Percentiles rank a stretch among this genome's conserved stretches.
phyloP scores from a whole-genome alignment of 2,329 filamentous ascomycete genomes.

The Trichoderma polysporum region DNA sequence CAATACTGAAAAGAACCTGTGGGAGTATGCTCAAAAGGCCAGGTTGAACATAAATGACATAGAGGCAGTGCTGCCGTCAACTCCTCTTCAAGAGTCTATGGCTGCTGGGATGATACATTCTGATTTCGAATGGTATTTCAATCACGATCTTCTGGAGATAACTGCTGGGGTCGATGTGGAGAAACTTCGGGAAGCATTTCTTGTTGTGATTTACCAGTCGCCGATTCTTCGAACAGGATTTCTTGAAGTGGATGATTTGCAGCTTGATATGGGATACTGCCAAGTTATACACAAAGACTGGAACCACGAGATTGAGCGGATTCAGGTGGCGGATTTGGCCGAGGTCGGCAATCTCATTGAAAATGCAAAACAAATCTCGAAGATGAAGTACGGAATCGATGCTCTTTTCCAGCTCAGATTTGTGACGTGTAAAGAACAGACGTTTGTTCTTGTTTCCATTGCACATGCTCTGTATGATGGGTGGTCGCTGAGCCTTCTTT shows the following conservation, averaged over 20 bases:
- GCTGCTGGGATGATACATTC: slow-evolving; percentile 78
- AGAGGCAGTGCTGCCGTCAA: slow-evolving; percentile 68
- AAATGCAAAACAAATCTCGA: slow-evolving; percentile 40
- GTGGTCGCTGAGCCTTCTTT: slow-evolving; percentile 74
- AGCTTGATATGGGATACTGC: slow-evolving; percentile 50
- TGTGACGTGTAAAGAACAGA: slow-evolving; percentile 33
- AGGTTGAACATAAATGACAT: slow-evolving; percentile 42
- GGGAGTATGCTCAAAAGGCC: slow-evolving; percentile 36
- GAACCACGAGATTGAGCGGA: slow-evolving; percentile 25
- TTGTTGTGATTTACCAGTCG: slow-evolving; percentile 55
- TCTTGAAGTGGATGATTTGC: slow-evolving; percentile 60
- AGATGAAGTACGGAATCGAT: slow-evolving; percentile 34
- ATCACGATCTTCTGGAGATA: slow-evolving; percentile 73
- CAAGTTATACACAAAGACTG: slow-evolving; percentile 45
- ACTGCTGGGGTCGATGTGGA: slow-evolving; percentile 51
- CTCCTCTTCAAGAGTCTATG: slow-evolving; percentile 85
- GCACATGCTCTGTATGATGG: slow-evolving; percentile 89
- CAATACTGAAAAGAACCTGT: slow-evolving; percentile 37
- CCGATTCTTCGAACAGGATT: slow-evolving; percentile 79
- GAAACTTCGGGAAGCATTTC: slow-evolving; percentile 62
- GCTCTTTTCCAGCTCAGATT: slow-evolving; percentile 52
- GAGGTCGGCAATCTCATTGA: slow-evolving; percentile 40
- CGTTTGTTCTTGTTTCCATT: slow-evolving; percentile 65
- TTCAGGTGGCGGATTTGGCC: slow-evolving; percentile 26
- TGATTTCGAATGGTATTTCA: slow-evolving; percentile 75